These are phyloP conservation scores for Paraconiothyrium brasiliense DNA, from an alignment of 2,329 filamentous ascomycete genomes.

Conservation along the genomic window DNA sequence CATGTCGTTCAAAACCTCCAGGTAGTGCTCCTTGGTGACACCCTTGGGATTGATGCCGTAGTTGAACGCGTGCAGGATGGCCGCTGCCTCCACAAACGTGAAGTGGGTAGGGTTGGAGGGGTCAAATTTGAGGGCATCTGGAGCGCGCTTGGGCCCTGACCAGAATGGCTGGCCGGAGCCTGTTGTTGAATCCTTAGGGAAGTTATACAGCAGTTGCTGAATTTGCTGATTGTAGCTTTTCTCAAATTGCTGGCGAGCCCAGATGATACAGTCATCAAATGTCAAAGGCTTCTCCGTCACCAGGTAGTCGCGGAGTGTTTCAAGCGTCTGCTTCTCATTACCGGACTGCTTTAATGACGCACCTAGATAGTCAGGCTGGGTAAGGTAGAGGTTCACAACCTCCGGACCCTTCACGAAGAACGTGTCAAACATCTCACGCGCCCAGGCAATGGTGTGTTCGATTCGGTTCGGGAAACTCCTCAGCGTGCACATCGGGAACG, in stretches of 20 bases:
- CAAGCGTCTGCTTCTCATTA: slow-evolving; percentile 91
- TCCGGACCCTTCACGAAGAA: slow-evolving; percentile 94
- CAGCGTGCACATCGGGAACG: slow-evolving; percentile 98
- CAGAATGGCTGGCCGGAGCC: slow-evolving; percentile 92
- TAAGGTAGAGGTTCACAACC: slow-evolving; percentile 92
- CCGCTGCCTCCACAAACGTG: slow-evolving; percentile 84
- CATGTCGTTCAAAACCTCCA: slow-evolving; percentile 85
- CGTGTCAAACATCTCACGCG: slow-evolving; percentile 92
- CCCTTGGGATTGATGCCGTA: slow-evolving; percentile 92
- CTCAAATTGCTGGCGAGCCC: slow-evolving; percentile 94
- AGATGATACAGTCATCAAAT: slow-evolving; percentile 96
- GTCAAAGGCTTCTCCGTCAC: slow-evolving; percentile 90
- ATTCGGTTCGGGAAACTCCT: slow-evolving; percentile 98
- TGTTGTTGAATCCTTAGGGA: slow-evolving; percentile 91
- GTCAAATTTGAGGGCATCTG: slow-evolving; percentile 90
- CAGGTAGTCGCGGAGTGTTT: slow-evolving; percentile 88
- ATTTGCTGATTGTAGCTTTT: slow-evolving; percentile 97
- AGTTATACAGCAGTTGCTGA: slow-evolving; percentile 94
- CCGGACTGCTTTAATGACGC: slow-evolving; percentile 89
- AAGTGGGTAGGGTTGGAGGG: slow-evolving; percentile 85
- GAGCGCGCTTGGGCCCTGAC: slow-evolving; percentile 97
- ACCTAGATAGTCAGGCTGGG: slow-evolving; percentile 89
- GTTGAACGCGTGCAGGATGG: slow-evolving; percentile 96
- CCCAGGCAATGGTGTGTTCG: slow-evolving; percentile 98
- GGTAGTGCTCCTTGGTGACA: slow-evolving; percentile 74